Evolutionary conservation across 176 grass and related monocot genomes (phyloP), one percentile per base, ranked within the genome.

Genomic region (Aegilops bicornis): DNA sequence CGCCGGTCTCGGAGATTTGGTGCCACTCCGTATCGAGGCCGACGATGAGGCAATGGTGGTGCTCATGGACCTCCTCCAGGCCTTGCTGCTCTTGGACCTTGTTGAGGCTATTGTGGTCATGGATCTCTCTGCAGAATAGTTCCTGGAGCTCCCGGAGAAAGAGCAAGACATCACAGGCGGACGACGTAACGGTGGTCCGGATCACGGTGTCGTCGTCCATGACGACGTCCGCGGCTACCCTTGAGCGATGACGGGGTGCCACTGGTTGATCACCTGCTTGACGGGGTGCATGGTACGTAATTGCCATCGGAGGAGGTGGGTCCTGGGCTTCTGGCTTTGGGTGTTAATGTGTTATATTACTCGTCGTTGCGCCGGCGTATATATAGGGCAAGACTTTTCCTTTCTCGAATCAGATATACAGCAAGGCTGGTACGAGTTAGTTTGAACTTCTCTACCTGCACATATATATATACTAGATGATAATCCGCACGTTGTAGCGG

Each of bases 11-110:
- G 17, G 50, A 56, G 50, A 47, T 85, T 4, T 85, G 33, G 50
- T 87, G 89, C 91, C 90, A 97, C 81, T 97, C 88, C 42, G 83
- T 68, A 77, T 97, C 92, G 39, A 97, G 72, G 31, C 92, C 95
- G 40, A 97, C 88, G 61, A 97, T 27, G 58, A 89, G 88, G 9
- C 24, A 29, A 2, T 42, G 71, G 0, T 15, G 25, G 40, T 47
- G 31, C 40, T 74, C 1, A 7, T 56, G 36, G 1, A 10, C 1
- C 36, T 73, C 32, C 0, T 69, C 67, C 67, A 7, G 17, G 67
- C 8, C 5, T 4, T 47, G 66, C 20, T 47, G 31, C 40, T 74
- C 1, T 19, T 56, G 36, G 1, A 10, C 1, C 36, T 73, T 73
- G 0, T 7, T 62, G 45, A 88, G 89, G 3, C 20, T 22, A 1